These are phyloP conservation scores for Vitis rupestris DNA, from an alignment of 164 flowering plant species.

Conservation along the genomic window DNA sequence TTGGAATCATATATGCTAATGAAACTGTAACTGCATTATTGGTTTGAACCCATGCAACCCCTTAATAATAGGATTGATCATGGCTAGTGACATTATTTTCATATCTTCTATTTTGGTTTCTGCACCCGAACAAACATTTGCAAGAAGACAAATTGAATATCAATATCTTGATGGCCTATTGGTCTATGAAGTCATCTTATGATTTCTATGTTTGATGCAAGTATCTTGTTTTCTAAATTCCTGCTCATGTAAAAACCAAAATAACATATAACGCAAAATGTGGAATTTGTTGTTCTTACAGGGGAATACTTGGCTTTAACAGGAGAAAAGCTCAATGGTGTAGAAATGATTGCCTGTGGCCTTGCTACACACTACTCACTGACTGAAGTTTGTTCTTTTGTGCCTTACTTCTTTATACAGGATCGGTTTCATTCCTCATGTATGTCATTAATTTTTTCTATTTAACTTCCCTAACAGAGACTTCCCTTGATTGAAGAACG, in stretches of 20 bases:
- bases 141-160: too few relatives aligned
- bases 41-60: too few relatives aligned
- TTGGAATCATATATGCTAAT: too few relatives aligned
- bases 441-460: constrained; percentile 5
- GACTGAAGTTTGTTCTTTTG: constrained; percentile 51
- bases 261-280: neutral
- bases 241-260: too few relatives aligned
- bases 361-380: constrained; percentile 86
- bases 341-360: constrained; percentile 89
- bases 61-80: too few relatives aligned
- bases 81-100: too few relatives aligned
- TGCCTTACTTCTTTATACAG: neutral
- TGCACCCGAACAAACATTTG: too few relatives aligned
- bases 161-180: too few relatives aligned
- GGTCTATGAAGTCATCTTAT: too few relatives aligned
- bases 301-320: constrained; percentile 95
- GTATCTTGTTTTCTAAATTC: too few relatives aligned
- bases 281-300: constrained; percentile 25
- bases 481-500: constrained; percentile 74
- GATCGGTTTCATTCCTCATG: neutral
- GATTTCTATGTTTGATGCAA: neutral
- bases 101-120: too few relatives aligned
- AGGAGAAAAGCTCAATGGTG: constrained; percentile 90
- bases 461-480: constrained; percentile 43
- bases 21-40: too few relatives aligned